Percentiles rank a stretch among this genome's conserved stretches.
These are phyloP conservation scores for Cnidoscolus chayamansa DNA, from an alignment of 441 rosid species.

Conservation along the genomic window DNA sequence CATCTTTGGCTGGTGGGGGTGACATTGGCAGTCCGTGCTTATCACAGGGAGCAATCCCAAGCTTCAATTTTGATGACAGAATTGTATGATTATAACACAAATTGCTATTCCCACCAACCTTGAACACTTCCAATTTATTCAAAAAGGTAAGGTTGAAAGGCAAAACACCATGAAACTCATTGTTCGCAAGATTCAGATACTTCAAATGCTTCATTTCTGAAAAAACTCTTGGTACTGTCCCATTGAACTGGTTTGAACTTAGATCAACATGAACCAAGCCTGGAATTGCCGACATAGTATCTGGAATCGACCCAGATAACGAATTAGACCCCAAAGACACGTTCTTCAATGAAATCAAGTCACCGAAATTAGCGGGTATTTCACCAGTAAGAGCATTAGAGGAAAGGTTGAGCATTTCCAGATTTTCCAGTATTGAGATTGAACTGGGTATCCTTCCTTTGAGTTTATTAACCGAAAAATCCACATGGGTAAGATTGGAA, in stretches of 20 bases:
- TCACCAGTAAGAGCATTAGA: slow-evolving; percentile 58
- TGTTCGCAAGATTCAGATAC: slow-evolving; percentile 70
- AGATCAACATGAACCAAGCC: slow-evolving; percentile 74
- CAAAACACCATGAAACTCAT: slow-evolving; percentile 66
- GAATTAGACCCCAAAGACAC: slow-evolving; percentile 70
- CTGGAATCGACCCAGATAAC: slow-evolving; percentile 79
- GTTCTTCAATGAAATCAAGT: slow-evolving; percentile 63
- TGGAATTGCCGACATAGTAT: slow-evolving; percentile 66
- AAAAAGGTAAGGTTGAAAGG: slow-evolving; percentile 79
- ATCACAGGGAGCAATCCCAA: slow-evolving; percentile 79
- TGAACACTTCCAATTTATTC: slow-evolving; percentile 59
- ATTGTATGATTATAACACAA: slow-evolving; percentile 73
- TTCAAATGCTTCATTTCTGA: slow-evolving; percentile 57
- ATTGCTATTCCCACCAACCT: slow-evolving; percentile 64
- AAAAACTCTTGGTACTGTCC: slow-evolving; percentile 74
- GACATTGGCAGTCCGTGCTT: slow-evolving; percentile 86
- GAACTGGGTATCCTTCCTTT: slow-evolving; percentile 73
- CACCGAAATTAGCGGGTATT: slow-evolving; percentile 61
- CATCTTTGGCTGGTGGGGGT: slow-evolving; percentile 70
- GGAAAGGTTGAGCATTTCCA: slow-evolving; percentile 62
- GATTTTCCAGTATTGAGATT: slow-evolving; percentile 60
- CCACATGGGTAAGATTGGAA: slow-evolving; percentile 62
- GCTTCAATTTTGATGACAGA: slow-evolving; percentile 66
- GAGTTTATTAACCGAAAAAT: slow-evolving; percentile 69
- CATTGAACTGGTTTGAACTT: slow-evolving; percentile 83